Conservation (phyloP, 345 rosid species). For the Diplotaxis tenuifolia region DNA sequence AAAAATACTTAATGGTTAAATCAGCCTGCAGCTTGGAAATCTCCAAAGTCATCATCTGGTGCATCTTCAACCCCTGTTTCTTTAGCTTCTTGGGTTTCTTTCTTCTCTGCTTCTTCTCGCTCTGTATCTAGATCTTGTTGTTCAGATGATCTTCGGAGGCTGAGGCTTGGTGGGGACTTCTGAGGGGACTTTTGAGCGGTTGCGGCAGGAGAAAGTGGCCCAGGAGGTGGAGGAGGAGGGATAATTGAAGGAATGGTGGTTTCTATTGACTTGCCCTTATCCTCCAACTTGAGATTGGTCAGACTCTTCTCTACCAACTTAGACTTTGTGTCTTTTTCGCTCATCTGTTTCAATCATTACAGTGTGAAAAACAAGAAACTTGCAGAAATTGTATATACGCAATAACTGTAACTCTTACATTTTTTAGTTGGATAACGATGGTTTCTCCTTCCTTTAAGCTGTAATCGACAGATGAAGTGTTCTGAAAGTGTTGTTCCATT, state of each 20-base stretch:
- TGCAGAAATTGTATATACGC: background rate
- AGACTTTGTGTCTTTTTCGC: slow-evolving; percentile 44
- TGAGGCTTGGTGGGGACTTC: slow-evolving; percentile 36
- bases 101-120: slow-evolving; percentile 35
- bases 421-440: slow-evolving; percentile 74
- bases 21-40: slow-evolving; percentile 85
- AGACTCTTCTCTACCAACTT: slow-evolving; percentile 58
- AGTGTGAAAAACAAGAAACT: background rate
- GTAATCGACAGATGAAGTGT: slow-evolving; percentile 69
- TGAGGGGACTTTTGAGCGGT: slow-evolving; percentile 43
- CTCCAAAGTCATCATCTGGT: slow-evolving; percentile 92
- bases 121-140: slow-evolving; percentile 34
- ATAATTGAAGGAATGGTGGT: slow-evolving; percentile 51
- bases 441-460: slow-evolving; percentile 94
- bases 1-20: slow-evolving; percentile 6
- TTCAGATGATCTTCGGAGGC: slow-evolving; percentile 34
- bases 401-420: slow-evolving; percentile 44
- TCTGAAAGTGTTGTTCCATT: slow-evolving; percentile 97
- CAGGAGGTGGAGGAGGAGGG: slow-evolving; percentile 85
- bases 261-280: slow-evolving; percentile 55
- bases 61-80: slow-evolving; percentile 44
- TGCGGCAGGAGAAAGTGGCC: slow-evolving; percentile 57
- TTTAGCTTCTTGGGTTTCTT: slow-evolving; percentile 26
- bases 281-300: slow-evolving; percentile 56
- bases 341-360: slow-evolving; percentile 40